Base-by-base conservation (phyloP, 2,329 filamentous ascomycete species). In the Delphinella strobiligena region DNA sequence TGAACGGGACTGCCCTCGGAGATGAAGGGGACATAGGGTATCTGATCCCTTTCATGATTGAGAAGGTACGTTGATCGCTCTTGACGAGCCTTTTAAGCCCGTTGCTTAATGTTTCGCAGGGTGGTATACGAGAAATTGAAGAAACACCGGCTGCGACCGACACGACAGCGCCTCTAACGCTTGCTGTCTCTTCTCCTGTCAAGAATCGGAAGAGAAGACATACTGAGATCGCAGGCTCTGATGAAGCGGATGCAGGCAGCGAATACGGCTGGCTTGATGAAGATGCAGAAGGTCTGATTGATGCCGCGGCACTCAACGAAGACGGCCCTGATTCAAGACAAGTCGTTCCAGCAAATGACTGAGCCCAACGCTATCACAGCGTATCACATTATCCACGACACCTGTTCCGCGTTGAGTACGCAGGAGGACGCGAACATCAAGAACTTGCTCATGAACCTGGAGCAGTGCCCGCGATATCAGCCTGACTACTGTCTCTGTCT, bases 251-350 rank as follows among this genome's bases (percentile, higher is more conserved):
- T 32, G 72, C 71, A 19, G 67, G 68, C 12, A 77, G 80, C 43
- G 80, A 84, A 46, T 75, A 82, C 51, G 84, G 83, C 51, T 86
- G 80, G 80, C 72, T 71, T 30, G 74, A 81, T 49, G 78, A 80
- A 41, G 70, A 72, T 40, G 56, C 60, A 22, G 61, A 64, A 45
- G 61, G 61, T 2, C 36, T 62, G 38, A 51, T 62, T 16, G 30
- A 65, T 47, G 15, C 65, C 52, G 37, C 31, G 14, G 41, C 36
- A 4, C 29, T 43, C n/a, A 29, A 32, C 27, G 41, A 43, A 16
- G 41, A 36, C 18, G 36, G 37, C 4, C 24, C 34, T 11, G 11
- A n/a, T 17, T 33, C 34, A 18, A 33, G 24, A 5, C 16, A 3
- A 2, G n/a, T 19, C 18, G 24, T 18, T 7, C 11, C 22, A 16